phyloP scores from a whole-genome alignment of 2,329 filamentous ascomycete genomes.

The Colletotrichum scovillei region DNA sequence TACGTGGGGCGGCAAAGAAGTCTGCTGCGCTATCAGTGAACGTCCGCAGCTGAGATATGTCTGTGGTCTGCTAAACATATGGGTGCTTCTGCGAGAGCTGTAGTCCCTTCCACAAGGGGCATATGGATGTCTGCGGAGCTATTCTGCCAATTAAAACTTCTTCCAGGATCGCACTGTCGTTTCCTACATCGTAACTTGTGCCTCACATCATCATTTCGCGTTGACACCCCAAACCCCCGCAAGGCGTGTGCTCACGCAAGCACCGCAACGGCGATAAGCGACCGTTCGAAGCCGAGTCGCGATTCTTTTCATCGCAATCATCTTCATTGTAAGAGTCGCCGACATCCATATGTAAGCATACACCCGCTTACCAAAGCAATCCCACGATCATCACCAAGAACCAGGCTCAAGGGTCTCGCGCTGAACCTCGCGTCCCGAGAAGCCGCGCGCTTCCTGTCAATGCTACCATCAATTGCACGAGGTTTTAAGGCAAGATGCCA shows the following conservation, averaged over 20 bases:
- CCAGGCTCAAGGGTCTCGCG: background rate
- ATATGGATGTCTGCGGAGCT: background rate
- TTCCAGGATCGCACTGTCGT: background rate
- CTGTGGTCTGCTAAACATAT: background rate
- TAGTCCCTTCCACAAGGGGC: background rate
- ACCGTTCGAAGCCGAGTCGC: no score
- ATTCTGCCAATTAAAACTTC: background rate
- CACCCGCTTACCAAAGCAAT: background rate
- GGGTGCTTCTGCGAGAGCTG: background rate
- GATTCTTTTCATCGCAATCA: no score
- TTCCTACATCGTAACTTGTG: background rate
- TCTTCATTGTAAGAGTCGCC: no score
- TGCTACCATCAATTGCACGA: background rate
- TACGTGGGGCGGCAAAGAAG: background rate
- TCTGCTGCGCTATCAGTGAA: fast-evolving
- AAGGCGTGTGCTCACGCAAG: background rate
- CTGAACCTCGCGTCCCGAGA: background rate
- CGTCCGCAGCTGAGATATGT: background rate
- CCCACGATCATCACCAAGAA: background rate
- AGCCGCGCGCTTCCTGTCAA: background rate
- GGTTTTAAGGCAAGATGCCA: background rate
- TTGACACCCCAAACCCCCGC: no score
- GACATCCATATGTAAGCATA: background rate
- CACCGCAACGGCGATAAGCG: background rate
- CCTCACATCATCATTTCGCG: background rate